Evolutionary conservation across 1,139 yeast genomes (phyloP), one percentile per base, ranked within the genome.

Genomic region (Saccharomyces hybrid): DNA sequence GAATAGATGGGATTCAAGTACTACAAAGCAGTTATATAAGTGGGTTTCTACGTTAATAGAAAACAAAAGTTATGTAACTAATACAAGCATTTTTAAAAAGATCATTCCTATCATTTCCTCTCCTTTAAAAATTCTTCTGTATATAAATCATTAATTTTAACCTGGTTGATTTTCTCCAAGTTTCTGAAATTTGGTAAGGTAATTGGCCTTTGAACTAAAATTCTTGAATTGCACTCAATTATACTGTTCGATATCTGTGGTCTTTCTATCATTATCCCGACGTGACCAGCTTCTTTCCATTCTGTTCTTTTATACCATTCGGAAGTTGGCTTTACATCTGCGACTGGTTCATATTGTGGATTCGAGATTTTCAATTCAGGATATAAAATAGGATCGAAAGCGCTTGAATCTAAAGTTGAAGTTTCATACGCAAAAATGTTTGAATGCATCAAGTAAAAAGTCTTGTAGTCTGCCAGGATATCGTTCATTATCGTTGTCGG

Each of bases 141-240:
- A 48, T 54, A 51, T 14, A 28, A 52, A 34, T 64, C 65, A 23
- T 51, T 55, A 49, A 55, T 58, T 46, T 56, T 58, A 2, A 61
- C 57, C 6, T 72, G 68, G 52, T 71, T 73, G 8, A 83, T 81
- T 65, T 80, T 82, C 60, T 85, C 90, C 9, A 83, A 81, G 63
- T 83, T 82, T 59, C 78, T 80, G 65, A 83, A 82, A 3, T 75
- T 71, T 1, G 90, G 91, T 27, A 81, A 67, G 0, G 75, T 68
- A 1, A 79, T 75, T 13, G 75, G 65, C 47, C 47, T 50, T 27
- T 60, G 60, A 62, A 63, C 63, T 31, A 64, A 62, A 13, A 54
- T 32, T 32, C 59, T 63, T 1, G 66, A 54, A 16, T 62, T 63
- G 8, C 63, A 65, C 8, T 69, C 71, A 5, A 69, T 58, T 52